phyloP scores from a whole-genome alignment of 441 rosid genomes.

The Codiaeum variegatum region DNA sequence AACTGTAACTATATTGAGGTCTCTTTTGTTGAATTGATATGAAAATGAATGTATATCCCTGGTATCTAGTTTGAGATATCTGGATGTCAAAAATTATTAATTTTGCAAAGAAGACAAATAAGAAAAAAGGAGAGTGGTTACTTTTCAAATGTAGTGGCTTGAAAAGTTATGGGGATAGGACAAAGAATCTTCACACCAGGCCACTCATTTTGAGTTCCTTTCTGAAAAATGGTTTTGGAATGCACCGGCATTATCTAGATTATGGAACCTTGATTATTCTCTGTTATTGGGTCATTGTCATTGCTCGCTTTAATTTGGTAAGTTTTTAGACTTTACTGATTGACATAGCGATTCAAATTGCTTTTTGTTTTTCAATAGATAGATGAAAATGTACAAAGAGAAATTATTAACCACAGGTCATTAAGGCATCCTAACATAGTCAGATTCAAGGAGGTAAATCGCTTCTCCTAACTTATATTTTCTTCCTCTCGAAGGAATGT shows the following conservation, averaged over 20 bases:
- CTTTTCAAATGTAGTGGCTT: slow-evolving; percentile 4
- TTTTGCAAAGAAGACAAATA: neutral
- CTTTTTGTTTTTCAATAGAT: slow-evolving; percentile 43
- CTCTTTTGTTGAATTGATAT: neutral
- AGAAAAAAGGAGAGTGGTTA: neutral
- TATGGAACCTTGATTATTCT: neutral
- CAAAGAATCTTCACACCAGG: neutral
- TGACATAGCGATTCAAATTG: neutral
- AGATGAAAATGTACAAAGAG: slow-evolving; percentile 92
- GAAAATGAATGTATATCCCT: neutral
- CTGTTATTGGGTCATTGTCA: neutral
- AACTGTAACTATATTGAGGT: neutral
- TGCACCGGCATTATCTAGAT: neutral
- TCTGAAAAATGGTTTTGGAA: neutral
- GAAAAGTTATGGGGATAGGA: neutral
- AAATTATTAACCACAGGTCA: slow-evolving; percentile 90
- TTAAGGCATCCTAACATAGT: slow-evolving; percentile 94
- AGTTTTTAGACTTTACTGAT: neutral
- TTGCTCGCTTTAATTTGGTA: neutral
- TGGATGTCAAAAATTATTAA: slow-evolving; percentile 3
- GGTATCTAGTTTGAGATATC: neutral
- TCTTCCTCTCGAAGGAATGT: neutral
- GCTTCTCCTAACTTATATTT: neutral
- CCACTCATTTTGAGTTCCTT: neutral
- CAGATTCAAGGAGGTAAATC: slow-evolving; percentile 87